phyloP scores from a whole-genome alignment of 2,329 filamentous ascomycete genomes.

The Chrysosporium queenslandicum region DNA sequence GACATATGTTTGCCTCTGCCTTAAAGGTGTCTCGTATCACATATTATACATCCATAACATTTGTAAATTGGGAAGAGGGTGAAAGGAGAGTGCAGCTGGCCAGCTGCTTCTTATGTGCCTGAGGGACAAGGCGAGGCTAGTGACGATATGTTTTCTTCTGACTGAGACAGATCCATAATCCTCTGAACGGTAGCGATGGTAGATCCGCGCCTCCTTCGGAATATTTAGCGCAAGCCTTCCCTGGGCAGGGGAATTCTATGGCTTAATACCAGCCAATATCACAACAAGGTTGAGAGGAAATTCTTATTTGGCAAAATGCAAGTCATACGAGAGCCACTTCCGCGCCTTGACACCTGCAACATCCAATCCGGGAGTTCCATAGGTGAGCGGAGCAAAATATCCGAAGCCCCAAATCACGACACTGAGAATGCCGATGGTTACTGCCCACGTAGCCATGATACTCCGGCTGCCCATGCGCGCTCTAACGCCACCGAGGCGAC shows the following conservation, averaged over 20 bases:
- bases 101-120: too few relatives aligned
- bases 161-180: not conserved
- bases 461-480: constrained; percentile 74
- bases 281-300: not conserved
- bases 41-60: too few relatives aligned
- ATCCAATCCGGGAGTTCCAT: constrained; percentile 79
- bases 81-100: too few relatives aligned
- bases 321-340: constrained; percentile 94
- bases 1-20: too few relatives aligned
- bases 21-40: too few relatives aligned
- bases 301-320: constrained; percentile 92
- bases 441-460: constrained; percentile 68
- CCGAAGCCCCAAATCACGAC: constrained; percentile 68
- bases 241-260: not conserved
- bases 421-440: constrained; percentile 57
- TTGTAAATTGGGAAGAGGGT: too few relatives aligned
- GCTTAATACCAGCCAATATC: not conserved
- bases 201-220: not conserved
- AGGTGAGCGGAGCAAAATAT: constrained; percentile 91
- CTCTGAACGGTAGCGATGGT: not conserved
- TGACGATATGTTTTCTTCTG: too few relatives aligned
- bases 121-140: too few relatives aligned
- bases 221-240: not conserved
- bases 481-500: constrained; percentile 62
- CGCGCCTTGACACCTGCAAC: constrained; percentile 68